A percentile compares a stretch with the other conserved stretches of the same genome.
phyloP scores from a whole-genome alignment of 2,329 filamentous ascomycete species.

The Colletotrichum orbiculare region DNA sequence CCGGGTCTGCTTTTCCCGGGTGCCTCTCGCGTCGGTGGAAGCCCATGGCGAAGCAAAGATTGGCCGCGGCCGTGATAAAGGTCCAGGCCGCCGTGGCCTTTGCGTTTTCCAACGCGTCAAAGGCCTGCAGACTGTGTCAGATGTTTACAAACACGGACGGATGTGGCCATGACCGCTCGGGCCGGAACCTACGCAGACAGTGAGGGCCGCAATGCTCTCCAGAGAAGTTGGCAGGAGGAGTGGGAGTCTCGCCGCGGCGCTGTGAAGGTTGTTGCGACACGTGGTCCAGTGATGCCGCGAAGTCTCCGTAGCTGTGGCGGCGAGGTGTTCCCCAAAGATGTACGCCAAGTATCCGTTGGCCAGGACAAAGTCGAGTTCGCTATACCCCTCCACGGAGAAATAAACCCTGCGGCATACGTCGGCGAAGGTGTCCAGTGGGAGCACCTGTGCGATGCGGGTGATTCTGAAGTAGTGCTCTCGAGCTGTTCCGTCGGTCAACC shows the following conservation, averaged over 20 bases:
- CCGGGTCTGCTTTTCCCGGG: slow-evolving; percentile 4
- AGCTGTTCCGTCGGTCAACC: slow-evolving; percentile 8
- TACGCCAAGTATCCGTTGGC: slow-evolving; percentile 50
- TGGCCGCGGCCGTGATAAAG: slow-evolving; percentile 49
- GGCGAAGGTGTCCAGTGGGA: slow-evolving; percentile 46
- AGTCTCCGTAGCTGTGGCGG: slow-evolving; percentile 38
- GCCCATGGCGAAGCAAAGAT: slow-evolving; percentile 47
- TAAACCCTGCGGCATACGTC: slow-evolving; percentile 49
- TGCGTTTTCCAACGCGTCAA: slow-evolving; percentile 47
- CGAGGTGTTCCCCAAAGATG: slow-evolving; percentile 47
- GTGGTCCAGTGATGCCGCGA: slow-evolving; percentile 41
- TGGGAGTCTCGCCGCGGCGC: slow-evolving; percentile 26
- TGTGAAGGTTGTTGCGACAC: slow-evolving; percentile 44
- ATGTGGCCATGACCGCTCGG: neutral
- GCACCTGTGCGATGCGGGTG: slow-evolving; percentile 45
- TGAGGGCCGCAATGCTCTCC: slow-evolving; percentile 45
- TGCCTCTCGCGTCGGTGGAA: slow-evolving; percentile 42
- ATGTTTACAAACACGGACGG: slow-evolving; percentile 37
- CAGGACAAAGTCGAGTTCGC: slow-evolving; percentile 47
- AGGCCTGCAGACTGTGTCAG: slow-evolving; percentile 50
- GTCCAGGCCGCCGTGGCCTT: slow-evolving; percentile 47
- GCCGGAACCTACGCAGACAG: neutral
- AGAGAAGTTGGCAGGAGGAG: slow-evolving; percentile 46
- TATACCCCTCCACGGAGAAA: slow-evolving; percentile 48
- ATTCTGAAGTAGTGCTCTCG: slow-evolving; percentile 42